Evolutionary conservation across 2,329 filamentous ascomycete species (phyloP).

Genomic region (Trichoderma brevicompactum): DNA sequence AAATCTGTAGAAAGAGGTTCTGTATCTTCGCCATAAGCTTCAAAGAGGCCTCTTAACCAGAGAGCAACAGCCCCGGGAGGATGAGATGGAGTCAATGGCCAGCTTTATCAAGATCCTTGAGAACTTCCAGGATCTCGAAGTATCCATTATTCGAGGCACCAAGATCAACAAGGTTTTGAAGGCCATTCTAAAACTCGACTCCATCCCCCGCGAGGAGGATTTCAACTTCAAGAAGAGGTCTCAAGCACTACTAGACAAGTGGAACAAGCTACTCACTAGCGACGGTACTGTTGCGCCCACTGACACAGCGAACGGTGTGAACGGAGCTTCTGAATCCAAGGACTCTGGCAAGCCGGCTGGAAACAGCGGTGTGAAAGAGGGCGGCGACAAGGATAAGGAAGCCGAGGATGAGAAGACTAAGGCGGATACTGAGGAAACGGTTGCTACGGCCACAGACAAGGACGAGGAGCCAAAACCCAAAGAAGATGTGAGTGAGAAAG

Average conservation of each 20-base stretch:
- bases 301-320: constrained; percentile 50
- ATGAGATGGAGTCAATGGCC: constrained; percentile 79
- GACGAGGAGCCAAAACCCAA: constrained; percentile 31
- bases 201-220: constrained; percentile 86
- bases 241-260: constrained; percentile 77
- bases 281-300: constrained; percentile 51
- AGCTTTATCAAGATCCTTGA: constrained; percentile 82
- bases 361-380: constrained; percentile 48
- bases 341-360: constrained; percentile 50
- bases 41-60: constrained; percentile 91
- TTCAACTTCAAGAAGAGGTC: constrained; percentile 88
- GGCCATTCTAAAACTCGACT: constrained; percentile 84
- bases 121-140: constrained; percentile 77
- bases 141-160: constrained; percentile 82
- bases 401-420: constrained; percentile 39
- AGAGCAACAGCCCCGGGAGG: constrained; percentile 82
- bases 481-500: constrained; percentile 31
- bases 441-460: constrained; percentile 26
- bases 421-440: constrained; percentile 37
- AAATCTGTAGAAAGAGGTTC: constrained; percentile 67
- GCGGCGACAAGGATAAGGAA: constrained; percentile 39
- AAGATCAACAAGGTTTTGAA: constrained; percentile 99
- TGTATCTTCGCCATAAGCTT: constrained; percentile 91
- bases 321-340: constrained; percentile 47
- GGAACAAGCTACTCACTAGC: constrained; percentile 79